A percentile compares a stretch with the other conserved stretches of the same genome.
Conservation (phyloP, 768 basidiomycete species). For the Trametes maxima region DNA sequence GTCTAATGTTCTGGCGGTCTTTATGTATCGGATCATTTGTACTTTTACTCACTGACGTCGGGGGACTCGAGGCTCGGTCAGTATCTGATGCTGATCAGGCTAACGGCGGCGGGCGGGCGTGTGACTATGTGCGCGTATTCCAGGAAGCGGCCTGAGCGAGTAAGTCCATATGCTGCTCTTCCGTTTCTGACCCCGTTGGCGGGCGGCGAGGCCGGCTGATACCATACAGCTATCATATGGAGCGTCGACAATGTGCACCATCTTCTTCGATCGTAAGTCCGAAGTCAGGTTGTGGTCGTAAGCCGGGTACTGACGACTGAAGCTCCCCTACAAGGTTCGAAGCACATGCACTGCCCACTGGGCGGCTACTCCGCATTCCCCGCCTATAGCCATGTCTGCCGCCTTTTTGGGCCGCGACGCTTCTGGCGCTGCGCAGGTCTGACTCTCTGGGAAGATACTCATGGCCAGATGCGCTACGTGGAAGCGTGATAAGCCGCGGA, state of each 20-base stretch:
- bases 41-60: constrained; percentile 18
- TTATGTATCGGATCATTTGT: constrained; percentile 26
- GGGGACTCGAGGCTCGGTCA: constrained; percentile 3
- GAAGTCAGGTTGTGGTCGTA: constrained; percentile 10
- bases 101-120: constrained; percentile 3
- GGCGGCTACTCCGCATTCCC: neutral
- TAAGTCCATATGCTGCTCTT: constrained; percentile 20
- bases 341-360: constrained; percentile 7
- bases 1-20: constrained; percentile 19
- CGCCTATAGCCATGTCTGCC: constrained; percentile 7
- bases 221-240: constrained; percentile 5
- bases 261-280: constrained; percentile 14
- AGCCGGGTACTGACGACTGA: constrained; percentile 9
- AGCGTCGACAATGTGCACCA: neutral
- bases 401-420: neutral
- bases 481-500: constrained; percentile 16
- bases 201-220: constrained; percentile 17
- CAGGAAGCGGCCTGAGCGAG: constrained; percentile 1
- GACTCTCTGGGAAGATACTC: constrained; percentile 16
- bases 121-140: constrained; percentile 16
- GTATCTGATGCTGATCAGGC: constrained; percentile 7
- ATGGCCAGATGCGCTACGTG: constrained; percentile 16
- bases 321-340: neutral
- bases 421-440: neutral
- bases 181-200: constrained; percentile 11